Evolutionary conservation across 441 rosid genomes (phyloP).

Genomic region (Erodium texanum): DNA sequence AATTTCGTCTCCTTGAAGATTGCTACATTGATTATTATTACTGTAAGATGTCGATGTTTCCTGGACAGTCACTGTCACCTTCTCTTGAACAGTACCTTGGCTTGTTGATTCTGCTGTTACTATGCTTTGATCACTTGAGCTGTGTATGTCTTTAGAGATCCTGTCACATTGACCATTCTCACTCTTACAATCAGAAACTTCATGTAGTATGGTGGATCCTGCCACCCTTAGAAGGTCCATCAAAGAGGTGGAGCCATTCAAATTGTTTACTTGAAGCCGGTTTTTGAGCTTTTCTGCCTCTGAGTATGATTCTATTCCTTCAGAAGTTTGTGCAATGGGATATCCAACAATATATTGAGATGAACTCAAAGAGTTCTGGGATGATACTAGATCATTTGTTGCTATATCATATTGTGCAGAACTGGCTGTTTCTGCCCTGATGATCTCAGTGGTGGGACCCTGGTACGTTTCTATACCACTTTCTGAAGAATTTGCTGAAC

Average conservation of each 20-base stretch:
- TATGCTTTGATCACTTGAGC: constrained; percentile 22
- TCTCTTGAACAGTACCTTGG: constrained; percentile 22
- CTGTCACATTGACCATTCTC: constrained; percentile 18
- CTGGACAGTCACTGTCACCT: constrained; percentile 13
- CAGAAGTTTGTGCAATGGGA: constrained; percentile 18
- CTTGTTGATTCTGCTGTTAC: constrained; percentile 22
- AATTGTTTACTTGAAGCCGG: constrained; percentile 18
- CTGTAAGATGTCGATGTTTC: constrained; percentile 25
- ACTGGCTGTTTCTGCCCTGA: constrained; percentile 16
- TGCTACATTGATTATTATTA: constrained; percentile 26
- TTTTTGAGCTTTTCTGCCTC: constrained; percentile 25
- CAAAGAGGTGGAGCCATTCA: constrained; percentile 24
- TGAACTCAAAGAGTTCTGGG: constrained; percentile 3
- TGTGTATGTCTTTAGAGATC: constrained; percentile 22
- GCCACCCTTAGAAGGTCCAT: constrained; percentile 47
- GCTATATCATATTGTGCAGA: constrained; percentile 20
- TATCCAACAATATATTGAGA: background rate
- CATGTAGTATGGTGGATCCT: constrained; percentile 30
- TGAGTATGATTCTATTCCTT: constrained; percentile 38
- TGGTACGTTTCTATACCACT: constrained; percentile 21
- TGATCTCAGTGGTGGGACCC: constrained; percentile 23
- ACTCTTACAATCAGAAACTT: constrained; percentile 21
- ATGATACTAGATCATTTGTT: constrained; percentile 7
- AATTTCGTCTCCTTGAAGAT: constrained; percentile 26
- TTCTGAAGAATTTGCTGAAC: constrained; percentile 19